phyloP scores from a whole-genome alignment of 2,329 filamentous ascomycete species.

The Coniochaeta hoffmannii region DNA sequence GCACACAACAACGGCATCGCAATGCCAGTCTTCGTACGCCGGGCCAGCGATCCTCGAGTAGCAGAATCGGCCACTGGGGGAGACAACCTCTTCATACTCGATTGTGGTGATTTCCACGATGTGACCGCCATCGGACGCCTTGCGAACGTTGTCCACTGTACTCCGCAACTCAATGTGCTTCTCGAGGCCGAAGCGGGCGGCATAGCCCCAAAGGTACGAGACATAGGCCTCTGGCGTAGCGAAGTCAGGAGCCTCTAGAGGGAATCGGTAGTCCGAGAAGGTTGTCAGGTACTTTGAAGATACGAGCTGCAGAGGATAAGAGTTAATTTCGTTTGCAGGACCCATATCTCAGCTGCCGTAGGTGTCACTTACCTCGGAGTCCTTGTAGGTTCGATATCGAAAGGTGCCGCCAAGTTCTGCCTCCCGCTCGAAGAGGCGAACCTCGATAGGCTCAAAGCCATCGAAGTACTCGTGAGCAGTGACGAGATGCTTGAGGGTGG shows the following conservation, averaged over 20 bases:
- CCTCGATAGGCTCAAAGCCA: slow-evolving; percentile 28
- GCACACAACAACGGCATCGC: slow-evolving; percentile 28
- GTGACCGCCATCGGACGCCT: slow-evolving; percentile 29
- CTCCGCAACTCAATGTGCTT: slow-evolving; percentile 26
- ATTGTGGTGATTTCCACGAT: slow-evolving; percentile 13
- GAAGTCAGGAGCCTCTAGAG: slow-evolving; percentile 34
- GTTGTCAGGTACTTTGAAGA: slow-evolving; percentile 42
- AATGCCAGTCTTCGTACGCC: slow-evolving; percentile 13
- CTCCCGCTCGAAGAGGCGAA: slow-evolving; percentile 35
- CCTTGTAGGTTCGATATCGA: slow-evolving; percentile 36
- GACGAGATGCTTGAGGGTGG: slow-evolving; percentile 31
- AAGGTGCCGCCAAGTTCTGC: slow-evolving; percentile 39
- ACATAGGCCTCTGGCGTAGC: slow-evolving; percentile 31
- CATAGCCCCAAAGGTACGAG: slow-evolving; percentile 34
- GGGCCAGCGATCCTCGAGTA: background rate
- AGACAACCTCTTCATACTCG: background rate
- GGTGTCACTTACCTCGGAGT: slow-evolving; percentile 29
- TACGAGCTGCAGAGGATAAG: slow-evolving; percentile 26
- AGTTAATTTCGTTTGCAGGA: background rate
- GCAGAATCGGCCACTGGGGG: background rate
- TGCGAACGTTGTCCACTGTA: slow-evolving; percentile 19
- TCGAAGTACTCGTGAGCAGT: slow-evolving; percentile 29
- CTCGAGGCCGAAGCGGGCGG: slow-evolving; percentile 28
- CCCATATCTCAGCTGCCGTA: background rate
- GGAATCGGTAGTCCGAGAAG: slow-evolving; percentile 41